phyloP scores from a whole-genome alignment of 257 asterid genomes.

The Dorcoceras hygrometricum region DNA sequence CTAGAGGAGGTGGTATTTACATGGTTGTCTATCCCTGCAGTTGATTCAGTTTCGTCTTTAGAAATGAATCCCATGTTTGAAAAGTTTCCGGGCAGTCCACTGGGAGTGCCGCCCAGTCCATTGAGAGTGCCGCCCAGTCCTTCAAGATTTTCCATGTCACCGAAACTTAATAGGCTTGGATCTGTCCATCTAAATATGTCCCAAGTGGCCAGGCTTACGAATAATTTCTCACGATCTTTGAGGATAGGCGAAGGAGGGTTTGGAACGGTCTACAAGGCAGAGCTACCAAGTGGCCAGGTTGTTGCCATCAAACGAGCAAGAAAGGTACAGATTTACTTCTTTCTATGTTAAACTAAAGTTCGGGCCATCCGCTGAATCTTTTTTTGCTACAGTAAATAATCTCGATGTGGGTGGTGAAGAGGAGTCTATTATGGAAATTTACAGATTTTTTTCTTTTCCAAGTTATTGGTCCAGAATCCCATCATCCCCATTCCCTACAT shows the following conservation, averaged over 20 bases:
- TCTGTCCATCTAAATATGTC: constrained; percentile 72
- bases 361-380: constrained; percentile 1
- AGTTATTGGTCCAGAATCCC: neutral
- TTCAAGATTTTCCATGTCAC: constrained; percentile 88
- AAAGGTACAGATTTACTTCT: constrained; percentile 47
- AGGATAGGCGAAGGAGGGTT: constrained; percentile 94
- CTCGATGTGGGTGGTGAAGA: neutral
- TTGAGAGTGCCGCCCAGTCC: constrained; percentile 90
- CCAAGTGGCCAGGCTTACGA: constrained; percentile 71
- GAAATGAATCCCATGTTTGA: constrained; percentile 55
- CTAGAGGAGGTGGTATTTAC: constrained; percentile 16
- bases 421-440: constrained; percentile 1
- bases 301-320: constrained; percentile 97
- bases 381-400: neutral
- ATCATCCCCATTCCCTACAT: neutral
- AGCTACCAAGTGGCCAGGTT: constrained; percentile 68
- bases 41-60: constrained; percentile 52
- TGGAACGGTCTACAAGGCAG: constrained; percentile 88
- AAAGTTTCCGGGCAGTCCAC: constrained; percentile 54
- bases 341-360: constrained; percentile 10
- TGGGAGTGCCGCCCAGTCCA: constrained; percentile 70
- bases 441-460: neutral
- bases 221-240: constrained; percentile 62
- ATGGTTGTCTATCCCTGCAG: constrained; percentile 41
- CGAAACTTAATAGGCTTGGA: constrained; percentile 79